Base-by-base conservation (phyloP, 2,329 filamentous ascomycete species). In the Cordyceps militaris region DNA sequence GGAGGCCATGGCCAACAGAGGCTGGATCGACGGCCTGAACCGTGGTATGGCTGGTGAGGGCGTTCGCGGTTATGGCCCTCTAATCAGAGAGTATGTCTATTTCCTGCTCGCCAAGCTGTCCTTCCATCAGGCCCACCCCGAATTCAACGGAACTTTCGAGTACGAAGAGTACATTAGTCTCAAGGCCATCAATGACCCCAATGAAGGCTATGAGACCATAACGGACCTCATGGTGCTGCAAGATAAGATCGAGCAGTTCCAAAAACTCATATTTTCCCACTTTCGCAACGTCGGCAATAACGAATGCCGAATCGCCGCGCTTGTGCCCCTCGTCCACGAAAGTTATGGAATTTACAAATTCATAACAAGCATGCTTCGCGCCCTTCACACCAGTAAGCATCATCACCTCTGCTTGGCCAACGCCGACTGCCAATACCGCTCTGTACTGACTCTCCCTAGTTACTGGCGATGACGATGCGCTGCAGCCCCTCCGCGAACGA, bases 301-400 rank as follows among this genome's bases (percentile, higher is more conserved):
- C 67, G 94, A 99, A 72, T 97, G 93, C 72, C 84, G 93, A 61
- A 99, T 99, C 67, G 95, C 93, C 14, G 90, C 94, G 1, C 76
- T 99, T 55, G 92, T 97, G 23, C 91, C 92, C 2, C 77, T 99
- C 44, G 94, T 99, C 3, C 91, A 96, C 70, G 94, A 99, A 77
- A 97, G 91, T 71, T 99, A 97, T 73, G 94, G 94, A 49, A 97
- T 99, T 65, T 99, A 99, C 80, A 97, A 97, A 74, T 99, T 99
- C 71, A 92, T 97, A 63, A 99, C 94, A 0, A 99, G 94, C 87
- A 99, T 99, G 94, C 76, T 99, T 61, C 85, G 94, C 57, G 94
- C 94, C 16, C 97, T 99, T 92, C 93, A 99, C 71, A 93, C 89
- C 3, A 91, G 89, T 92, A 78, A 69, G 86, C 13, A 44, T n/a